Base-by-base conservation (phyloP, 2,329 filamentous ascomycete genomes). In the Hypoxylon rubiginosum region DNA sequence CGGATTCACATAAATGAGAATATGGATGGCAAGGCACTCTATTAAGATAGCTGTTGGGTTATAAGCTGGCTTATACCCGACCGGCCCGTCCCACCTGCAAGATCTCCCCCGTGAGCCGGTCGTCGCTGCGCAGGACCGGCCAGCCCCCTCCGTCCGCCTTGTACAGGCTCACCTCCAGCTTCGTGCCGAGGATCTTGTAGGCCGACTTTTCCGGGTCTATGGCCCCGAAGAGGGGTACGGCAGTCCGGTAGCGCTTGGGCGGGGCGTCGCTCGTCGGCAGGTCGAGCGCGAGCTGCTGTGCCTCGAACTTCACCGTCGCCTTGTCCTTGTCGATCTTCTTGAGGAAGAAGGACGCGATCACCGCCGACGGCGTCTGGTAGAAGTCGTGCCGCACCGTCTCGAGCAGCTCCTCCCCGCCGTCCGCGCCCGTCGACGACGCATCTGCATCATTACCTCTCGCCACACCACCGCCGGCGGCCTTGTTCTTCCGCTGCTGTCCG, bases 271-370 rank as follows among this genome's bases (percentile, higher is more conserved):
- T 88, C 8, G 96, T 99, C n/a, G 88, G 89, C 41, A 99, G 86
- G 77, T 99, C 93, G 46, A 99, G 86, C 10, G 86, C 84, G 54
- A 98, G 80, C 50, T 87, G 83, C 51, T 85, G 83, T 2, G 86
- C 75, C 36, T 83, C 79, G 77, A 98, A 95, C 24, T 86, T 83
- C 49, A 98, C 86, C 70, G 87, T 91, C 55, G 93, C 92, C 26
- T 83, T 86, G 24, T 90, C 86, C 81, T 95, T 97, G 81, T 94
- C 89, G 74, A 99, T 97, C 83, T 98, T 98, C 85, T 98, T 99
- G 58, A 98, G 86, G 82, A 97, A 99, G 72, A 97, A 91, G 8
- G 92, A 96, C 1, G 92, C 94, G 71, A 97, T 97, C 62, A 98
- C 92, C 13, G 89, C 90, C 11, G 88, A 87, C 2, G 91, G 84